These are phyloP conservation scores for Lodderomyces elongisporus DNA, from an alignment of 1,139 yeast genomes.

Conservation along the genomic window DNA sequence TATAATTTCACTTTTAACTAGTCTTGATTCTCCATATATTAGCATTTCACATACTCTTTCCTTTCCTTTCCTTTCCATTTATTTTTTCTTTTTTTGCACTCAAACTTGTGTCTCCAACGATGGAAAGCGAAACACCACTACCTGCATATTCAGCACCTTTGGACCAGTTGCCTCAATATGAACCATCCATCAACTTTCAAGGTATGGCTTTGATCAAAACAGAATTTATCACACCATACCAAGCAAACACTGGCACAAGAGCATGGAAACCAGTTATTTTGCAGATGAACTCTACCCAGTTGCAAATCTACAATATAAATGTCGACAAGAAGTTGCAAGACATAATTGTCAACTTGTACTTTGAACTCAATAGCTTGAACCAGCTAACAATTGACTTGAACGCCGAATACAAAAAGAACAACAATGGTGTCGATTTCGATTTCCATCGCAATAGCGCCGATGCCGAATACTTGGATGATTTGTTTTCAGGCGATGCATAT, in stretches of 20 bases:
- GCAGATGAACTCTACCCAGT: slow-evolving; percentile 56
- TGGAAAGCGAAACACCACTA: slow-evolving; percentile 3
- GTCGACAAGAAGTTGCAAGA: slow-evolving; percentile 21
- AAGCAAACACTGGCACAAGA: slow-evolving; percentile 21
- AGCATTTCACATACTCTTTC: too few species aligned
- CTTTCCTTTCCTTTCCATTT: too few species aligned
- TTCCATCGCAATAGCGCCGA: slow-evolving; percentile 3
- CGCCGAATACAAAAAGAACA: slow-evolving; percentile 12
- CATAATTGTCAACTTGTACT: slow-evolving; percentile 28
- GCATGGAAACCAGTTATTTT: slow-evolving; percentile 47
- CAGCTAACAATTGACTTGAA: slow-evolving; percentile 13
- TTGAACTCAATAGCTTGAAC: slow-evolving; percentile 23
- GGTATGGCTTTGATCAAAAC: slow-evolving; percentile 33
- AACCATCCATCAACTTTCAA: slow-evolving; percentile 28
- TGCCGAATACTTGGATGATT: slow-evolving; percentile 6
- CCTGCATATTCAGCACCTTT: slow-evolving; percentile 17
- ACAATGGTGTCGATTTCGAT: slow-evolving; percentile 9
- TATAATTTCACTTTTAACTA: too few species aligned
- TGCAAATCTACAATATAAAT: slow-evolving; percentile 37
- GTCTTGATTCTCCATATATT: too few species aligned
- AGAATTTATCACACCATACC: slow-evolving; percentile 38
- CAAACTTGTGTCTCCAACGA: too few species aligned
- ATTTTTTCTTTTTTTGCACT: too few species aligned
- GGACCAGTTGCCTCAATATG: slow-evolving; percentile 30
- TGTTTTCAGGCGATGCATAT: slow-evolving; percentile 26